Evolutionary conservation across 345 rosid species (phyloP).

Genomic region (Raphanus raphanistrum): DNA sequence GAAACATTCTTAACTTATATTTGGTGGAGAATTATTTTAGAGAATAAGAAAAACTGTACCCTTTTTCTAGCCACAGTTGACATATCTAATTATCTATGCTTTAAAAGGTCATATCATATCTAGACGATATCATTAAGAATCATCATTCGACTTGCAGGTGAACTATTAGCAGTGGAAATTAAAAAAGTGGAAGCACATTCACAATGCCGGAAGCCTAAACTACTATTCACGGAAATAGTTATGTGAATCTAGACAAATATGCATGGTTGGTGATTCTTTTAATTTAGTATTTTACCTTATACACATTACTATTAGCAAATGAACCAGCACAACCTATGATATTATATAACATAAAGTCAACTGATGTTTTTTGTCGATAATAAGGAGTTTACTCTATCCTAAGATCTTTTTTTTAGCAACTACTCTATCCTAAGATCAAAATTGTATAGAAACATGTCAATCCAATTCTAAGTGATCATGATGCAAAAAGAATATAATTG

Average conservation of each 20-base stretch:
- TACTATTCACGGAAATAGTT: too few species aligned
- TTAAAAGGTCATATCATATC: neutral
- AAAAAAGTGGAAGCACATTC: neutral
- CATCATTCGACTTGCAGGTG: neutral
- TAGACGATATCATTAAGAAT: neutral
- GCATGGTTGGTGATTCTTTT: neutral
- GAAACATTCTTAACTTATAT: neutral
- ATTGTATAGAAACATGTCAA: too few species aligned
- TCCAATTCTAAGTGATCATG: too few species aligned
- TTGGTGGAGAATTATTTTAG: neutral
- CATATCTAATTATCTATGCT: neutral
- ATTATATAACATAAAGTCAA: conserved; percentile 9
- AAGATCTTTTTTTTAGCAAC: too few species aligned
- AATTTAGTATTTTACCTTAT: neutral
- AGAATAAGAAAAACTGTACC: neutral
- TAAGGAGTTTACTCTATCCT: too few species aligned
- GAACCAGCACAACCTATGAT: too few species aligned
- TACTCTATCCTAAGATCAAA: too few species aligned
- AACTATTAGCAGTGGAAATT: neutral
- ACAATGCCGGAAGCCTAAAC: neutral
- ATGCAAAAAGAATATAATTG: too few species aligned
- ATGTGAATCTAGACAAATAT: too few species aligned
- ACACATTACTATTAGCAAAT: neutral
- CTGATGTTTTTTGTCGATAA: conserved; percentile 2
- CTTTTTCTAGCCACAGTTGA: neutral